phyloP scores from a whole-genome alignment of 352 stramenopile species.

The Pythium apleroticum region DNA sequence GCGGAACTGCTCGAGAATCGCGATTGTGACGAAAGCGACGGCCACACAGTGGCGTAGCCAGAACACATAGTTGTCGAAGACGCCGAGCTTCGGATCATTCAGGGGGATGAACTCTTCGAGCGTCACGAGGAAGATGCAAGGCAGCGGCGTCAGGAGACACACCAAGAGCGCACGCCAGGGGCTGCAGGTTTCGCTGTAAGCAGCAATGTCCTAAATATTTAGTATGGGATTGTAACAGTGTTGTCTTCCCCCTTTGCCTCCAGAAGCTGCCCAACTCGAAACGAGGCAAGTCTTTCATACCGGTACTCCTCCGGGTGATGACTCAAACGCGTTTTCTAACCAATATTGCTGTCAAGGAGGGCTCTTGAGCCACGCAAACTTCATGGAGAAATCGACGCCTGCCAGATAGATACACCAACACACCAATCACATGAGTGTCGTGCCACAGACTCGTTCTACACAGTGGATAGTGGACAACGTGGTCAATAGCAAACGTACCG shows the following conservation, averaged over 20 bases:
- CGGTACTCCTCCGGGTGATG: no score
- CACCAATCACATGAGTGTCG: background rate
- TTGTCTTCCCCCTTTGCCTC: no score
- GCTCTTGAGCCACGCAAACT: conserved; percentile 7
- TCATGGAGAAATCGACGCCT: conserved; percentile 17
- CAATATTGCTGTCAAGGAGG: background rate
- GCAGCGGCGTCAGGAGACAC: conserved; percentile 32
- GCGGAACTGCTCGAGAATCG: no score
- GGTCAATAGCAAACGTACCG: conserved; percentile 8
- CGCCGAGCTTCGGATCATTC: conserved; percentile 18
- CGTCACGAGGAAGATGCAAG: conserved; percentile 31
- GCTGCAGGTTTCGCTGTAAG: no score
- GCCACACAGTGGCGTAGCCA: conserved; percentile 30
- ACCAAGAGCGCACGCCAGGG: conserved; percentile 9
- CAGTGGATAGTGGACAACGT: no score
- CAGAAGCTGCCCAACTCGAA: no score
- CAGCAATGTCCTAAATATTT: no score
- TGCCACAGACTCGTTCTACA: no score
- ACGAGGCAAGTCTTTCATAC: no score
- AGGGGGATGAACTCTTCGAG: conserved; percentile 33
- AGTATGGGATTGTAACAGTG: no score
- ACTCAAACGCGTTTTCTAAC: no score
- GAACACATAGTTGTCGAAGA: conserved; percentile 37
- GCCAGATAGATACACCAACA: background rate
- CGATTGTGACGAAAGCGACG: no score